phyloP scores from a whole-genome alignment of 2,329 filamentous ascomycete genomes.

The Celoporthe dispersa region DNA sequence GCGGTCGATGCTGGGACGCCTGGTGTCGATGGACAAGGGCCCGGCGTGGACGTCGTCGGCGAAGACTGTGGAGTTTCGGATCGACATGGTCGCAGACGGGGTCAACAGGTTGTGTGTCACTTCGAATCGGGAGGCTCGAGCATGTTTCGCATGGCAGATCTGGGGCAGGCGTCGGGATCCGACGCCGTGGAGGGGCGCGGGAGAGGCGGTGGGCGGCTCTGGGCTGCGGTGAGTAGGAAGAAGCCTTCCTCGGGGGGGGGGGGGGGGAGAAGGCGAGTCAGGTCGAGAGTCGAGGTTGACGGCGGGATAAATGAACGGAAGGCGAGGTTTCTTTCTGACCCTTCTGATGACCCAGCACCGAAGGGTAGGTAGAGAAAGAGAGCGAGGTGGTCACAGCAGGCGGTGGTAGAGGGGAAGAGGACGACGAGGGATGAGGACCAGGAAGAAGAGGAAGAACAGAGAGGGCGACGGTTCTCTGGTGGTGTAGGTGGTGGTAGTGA shows the following conservation, averaged over 20 bases:
- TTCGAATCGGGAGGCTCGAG: constrained; percentile 24
- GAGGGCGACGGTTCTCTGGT: not conserved
- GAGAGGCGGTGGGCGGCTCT: not conserved
- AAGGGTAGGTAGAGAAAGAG: not conserved
- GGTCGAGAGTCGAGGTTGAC: not conserved
- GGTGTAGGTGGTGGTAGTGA: not conserved
- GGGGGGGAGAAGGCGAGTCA: not conserved
- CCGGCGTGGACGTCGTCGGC: constrained; percentile 33
- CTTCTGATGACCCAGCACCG: constrained; percentile 26
- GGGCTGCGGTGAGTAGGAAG: not conserved
- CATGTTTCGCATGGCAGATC: constrained; percentile 21
- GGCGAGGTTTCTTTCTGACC: constrained; percentile 1
- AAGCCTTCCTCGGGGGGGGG: not conserved
- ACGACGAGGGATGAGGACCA: not conserved
- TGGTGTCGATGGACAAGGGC: constrained; percentile 37
- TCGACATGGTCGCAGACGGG: constrained; percentile 32
- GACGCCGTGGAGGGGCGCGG: constrained; percentile 11
- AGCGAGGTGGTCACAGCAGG: not conserved
- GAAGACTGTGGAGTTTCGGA: constrained; percentile 30
- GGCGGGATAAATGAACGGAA: not conserved
- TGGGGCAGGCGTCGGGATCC: not conserved
- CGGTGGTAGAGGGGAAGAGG: not conserved
- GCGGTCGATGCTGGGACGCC: constrained; percentile 31
- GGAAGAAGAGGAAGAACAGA: not conserved
- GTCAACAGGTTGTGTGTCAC: constrained; percentile 23